A percentile compares a stretch with the other conserved stretches of the same genome.
Conservation (phyloP, 164 flowering plant genomes). For the Litsea cubeba region DNA sequence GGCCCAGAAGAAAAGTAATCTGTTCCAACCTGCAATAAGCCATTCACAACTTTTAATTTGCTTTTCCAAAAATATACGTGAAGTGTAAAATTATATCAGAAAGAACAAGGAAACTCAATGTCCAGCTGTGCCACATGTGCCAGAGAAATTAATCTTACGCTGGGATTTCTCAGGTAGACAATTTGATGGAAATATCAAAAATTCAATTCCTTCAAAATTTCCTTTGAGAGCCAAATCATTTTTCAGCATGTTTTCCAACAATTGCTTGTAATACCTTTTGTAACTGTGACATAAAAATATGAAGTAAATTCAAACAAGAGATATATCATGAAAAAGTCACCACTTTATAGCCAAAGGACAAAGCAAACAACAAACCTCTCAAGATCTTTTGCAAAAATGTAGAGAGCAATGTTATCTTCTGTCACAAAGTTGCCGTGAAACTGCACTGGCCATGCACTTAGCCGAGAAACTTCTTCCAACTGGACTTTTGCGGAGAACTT, state of each 20-base stretch:
- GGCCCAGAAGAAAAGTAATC: constrained; percentile 82
- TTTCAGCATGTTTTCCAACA: constrained; percentile 74
- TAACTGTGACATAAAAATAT: constrained; percentile 42
- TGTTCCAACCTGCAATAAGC: constrained; percentile 81
- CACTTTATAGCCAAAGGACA: background rate
- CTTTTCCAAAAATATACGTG: background rate
- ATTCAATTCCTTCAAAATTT: constrained; percentile 63
- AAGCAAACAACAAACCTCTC: constrained; percentile 44
- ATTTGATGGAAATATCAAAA: constrained; percentile 76
- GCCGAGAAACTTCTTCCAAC: constrained; percentile 69
- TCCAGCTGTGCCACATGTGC: background rate
- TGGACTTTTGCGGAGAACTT: constrained; percentile 46
- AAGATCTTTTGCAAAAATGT: constrained; percentile 85
- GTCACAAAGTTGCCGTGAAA: constrained; percentile 51
- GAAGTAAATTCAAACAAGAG: background rate
- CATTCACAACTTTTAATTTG: background rate
- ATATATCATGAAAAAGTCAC: background rate
- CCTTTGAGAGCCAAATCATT: constrained; percentile 87
- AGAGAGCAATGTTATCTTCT: constrained; percentile 84
- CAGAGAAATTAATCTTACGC: constrained; percentile 48
- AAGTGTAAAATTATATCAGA: background rate
- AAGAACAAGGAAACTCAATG: no score
- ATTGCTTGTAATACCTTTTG: constrained; percentile 53
- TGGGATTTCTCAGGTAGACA: constrained; percentile 74
- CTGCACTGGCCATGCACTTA: constrained; percentile 74